Conservation (phyloP, 2,329 filamentous ascomycete species). For the Ophiostoma sp. region DNA sequence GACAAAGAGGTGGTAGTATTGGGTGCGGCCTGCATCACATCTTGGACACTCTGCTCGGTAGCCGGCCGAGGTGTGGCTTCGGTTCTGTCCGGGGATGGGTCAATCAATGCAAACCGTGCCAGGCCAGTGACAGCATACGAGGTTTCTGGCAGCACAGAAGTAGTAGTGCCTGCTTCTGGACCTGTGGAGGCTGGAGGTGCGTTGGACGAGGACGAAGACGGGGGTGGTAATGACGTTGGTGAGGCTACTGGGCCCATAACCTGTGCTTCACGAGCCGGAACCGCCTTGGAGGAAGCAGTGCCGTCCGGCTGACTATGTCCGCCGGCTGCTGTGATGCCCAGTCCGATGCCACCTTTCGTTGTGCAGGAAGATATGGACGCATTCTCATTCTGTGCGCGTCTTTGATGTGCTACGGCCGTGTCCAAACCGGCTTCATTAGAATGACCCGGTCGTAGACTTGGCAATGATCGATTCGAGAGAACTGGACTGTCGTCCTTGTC, state of each 20-base stretch:
- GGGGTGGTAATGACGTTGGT: not conserved
- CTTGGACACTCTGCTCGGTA: not conserved
- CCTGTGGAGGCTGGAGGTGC: not conserved
- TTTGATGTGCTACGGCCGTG: no score
- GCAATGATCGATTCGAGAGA: not conserved
- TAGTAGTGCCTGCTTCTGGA: not conserved
- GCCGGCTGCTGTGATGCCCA: not conserved
- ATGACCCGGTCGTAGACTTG: not conserved
- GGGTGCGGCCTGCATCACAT: not conserved
- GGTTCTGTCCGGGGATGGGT: not conserved
- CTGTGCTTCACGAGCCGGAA: not conserved
- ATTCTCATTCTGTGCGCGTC: no score
- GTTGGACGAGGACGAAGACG: not conserved
- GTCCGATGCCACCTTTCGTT: no score
- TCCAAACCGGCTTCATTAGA: not conserved
- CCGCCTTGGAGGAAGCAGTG: not conserved
- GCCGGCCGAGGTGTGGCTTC: not conserved
- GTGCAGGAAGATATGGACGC: no score
- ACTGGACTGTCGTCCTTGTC: constrained; percentile 13
- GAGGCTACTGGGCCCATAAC: not conserved
- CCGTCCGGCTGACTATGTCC: not conserved
- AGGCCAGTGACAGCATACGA: not conserved
- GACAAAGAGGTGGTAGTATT: not conserved
- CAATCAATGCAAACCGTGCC: not conserved
- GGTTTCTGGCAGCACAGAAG: not conserved